Evolutionary conservation across 495 filamentous ascomycete genomes (phyloP).

Genomic region (Daldinia caldariorum): DNA sequence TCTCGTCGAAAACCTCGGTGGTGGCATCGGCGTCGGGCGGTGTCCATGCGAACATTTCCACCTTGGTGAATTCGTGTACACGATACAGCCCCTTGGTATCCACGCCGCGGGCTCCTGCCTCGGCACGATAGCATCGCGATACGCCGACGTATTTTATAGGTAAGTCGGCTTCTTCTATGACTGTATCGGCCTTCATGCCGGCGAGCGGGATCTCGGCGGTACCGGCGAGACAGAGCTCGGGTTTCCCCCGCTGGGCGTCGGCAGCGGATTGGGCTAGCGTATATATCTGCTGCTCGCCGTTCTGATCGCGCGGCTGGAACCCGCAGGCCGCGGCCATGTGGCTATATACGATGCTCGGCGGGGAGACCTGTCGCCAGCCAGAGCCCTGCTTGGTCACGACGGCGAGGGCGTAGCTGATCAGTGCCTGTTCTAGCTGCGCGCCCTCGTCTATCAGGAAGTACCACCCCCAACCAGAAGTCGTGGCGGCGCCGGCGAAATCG

Average conservation of each 20-base stretch:
- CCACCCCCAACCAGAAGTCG: constrained; percentile 93
- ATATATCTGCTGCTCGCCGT: constrained; percentile 93
- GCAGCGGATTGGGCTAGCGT: constrained; percentile 68
- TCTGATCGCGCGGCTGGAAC: constrained; percentile 89
- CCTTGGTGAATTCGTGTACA: constrained; percentile 99
- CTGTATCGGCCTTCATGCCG: constrained; percentile 82
- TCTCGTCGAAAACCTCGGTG: constrained; percentile 76
- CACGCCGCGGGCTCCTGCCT: constrained; percentile 87
- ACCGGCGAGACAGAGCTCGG: constrained; percentile 77
- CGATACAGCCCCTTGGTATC: constrained; percentile 96
- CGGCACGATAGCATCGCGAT: constrained; percentile 90
- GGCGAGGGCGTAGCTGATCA: constrained; percentile 83
- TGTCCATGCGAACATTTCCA: constrained; percentile 95
- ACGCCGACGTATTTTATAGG: constrained; percentile 83
- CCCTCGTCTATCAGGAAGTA: constrained; percentile 92
- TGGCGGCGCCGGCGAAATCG: constrained; percentile 83
- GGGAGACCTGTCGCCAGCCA: constrained; percentile 80
- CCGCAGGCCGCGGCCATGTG: constrained; percentile 91
- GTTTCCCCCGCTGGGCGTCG: constrained; percentile 68
- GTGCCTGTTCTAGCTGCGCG: constrained; percentile 89
- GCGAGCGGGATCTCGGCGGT: constrained; percentile 96
- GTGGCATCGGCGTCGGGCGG: constrained; percentile 56
- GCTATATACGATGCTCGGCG: constrained; percentile 89
- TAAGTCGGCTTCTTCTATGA: constrained; percentile 68
- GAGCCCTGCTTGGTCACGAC: constrained; percentile 66